These are phyloP conservation scores for Didymella glomerata DNA, from an alignment of 2,329 filamentous ascomycete genomes.

Conservation along the genomic window DNA sequence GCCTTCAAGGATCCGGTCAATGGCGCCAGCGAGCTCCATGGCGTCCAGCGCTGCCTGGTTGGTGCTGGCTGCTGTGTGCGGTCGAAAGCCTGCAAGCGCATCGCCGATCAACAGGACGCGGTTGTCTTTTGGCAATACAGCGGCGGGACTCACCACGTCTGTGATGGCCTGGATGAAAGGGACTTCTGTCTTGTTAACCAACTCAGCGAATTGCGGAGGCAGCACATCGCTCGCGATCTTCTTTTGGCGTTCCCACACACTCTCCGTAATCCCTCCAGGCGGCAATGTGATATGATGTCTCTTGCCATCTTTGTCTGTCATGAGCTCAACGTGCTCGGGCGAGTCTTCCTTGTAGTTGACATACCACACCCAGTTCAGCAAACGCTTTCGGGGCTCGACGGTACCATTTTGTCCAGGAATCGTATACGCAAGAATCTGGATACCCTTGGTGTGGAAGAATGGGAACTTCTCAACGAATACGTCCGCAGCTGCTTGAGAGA, in stretches of 20 bases:
- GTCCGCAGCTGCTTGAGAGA: slow-evolving; percentile 24
- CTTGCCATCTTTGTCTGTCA: slow-evolving; percentile 55
- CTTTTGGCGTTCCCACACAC: slow-evolving; percentile 51
- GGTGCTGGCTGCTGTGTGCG: slow-evolving; percentile 56
- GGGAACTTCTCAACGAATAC: slow-evolving; percentile 31
- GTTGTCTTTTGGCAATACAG: slow-evolving; percentile 47
- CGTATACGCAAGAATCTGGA: slow-evolving; percentile 46
- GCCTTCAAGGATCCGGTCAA: slow-evolving; percentile 48
- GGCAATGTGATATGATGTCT: slow-evolving; percentile 55
- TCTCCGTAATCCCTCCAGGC: slow-evolving; percentile 47
- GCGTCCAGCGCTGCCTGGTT: slow-evolving; percentile 57
- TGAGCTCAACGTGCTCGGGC: slow-evolving; percentile 49
- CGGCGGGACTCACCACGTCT: slow-evolving; percentile 50
- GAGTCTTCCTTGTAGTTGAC: slow-evolving; percentile 50
- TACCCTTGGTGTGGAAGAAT: slow-evolving; percentile 30
- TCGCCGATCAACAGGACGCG: slow-evolving; percentile 58
- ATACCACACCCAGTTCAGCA: slow-evolving; percentile 60
- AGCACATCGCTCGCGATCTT: slow-evolving; percentile 39
- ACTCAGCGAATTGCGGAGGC: slow-evolving; percentile 51
- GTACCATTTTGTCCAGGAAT: slow-evolving; percentile 54
- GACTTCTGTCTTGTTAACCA: slow-evolving; percentile 50
- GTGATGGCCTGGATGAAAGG: slow-evolving; percentile 58
- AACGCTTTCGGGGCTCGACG: slow-evolving; percentile 48
- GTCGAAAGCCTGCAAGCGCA: slow-evolving; percentile 55
- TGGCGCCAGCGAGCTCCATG: slow-evolving; percentile 37